phyloP scores from a whole-genome alignment of 2,329 filamentous ascomycete genomes.

The Phaeosphaeriaceae sp. region DNA sequence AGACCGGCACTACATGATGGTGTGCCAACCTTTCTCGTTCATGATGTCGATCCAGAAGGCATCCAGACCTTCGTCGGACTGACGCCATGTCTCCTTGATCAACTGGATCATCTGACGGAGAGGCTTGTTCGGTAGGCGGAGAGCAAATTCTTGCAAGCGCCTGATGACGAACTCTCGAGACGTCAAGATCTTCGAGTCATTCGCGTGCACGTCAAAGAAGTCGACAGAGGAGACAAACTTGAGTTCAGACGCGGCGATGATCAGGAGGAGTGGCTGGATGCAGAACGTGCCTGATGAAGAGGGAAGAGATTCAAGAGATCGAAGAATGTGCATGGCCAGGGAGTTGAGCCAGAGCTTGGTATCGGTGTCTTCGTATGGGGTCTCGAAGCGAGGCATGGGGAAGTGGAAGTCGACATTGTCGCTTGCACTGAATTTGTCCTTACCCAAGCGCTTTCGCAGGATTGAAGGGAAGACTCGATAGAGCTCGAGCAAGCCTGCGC shows the following conservation, averaged over 20 bases:
- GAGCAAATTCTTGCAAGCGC: slow-evolving; percentile 54
- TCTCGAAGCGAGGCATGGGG: slow-evolving; percentile 42
- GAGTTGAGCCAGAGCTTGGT: slow-evolving; percentile 57
- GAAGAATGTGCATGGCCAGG: slow-evolving; percentile 59
- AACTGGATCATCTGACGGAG: slow-evolving; percentile 58
- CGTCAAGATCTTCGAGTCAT: slow-evolving; percentile 53
- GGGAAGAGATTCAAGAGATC: slow-evolving; percentile 58
- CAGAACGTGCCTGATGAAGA: slow-evolving; percentile 61
- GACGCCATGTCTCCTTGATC: slow-evolving; percentile 61
- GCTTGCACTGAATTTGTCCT: slow-evolving; percentile 26
- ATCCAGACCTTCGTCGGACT: slow-evolving; percentile 58
- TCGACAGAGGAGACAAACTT: slow-evolving; percentile 51
- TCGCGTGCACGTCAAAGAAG: slow-evolving; percentile 49
- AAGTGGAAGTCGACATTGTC: slow-evolving; percentile 40
- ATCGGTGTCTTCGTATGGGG: slow-evolving; percentile 40
- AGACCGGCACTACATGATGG: slow-evolving; percentile 57
- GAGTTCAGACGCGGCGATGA: slow-evolving; percentile 60
- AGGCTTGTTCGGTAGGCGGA: slow-evolving; percentile 60
- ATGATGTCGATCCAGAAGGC: slow-evolving; percentile 65
- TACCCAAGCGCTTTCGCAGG: slow-evolving; percentile 53
- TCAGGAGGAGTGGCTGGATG: slow-evolving; percentile 61
- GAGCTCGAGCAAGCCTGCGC: slow-evolving; percentile 60
- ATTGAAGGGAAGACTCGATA: slow-evolving; percentile 63
- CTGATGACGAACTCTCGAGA: slow-evolving; percentile 59
- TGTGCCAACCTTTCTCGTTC: slow-evolving; percentile 64